A percentile compares a stretch with the other conserved stretches of the same genome.
Conservation (phyloP, 1,284 basidiomycete species). For the Apiotrichum porosum region DNA sequence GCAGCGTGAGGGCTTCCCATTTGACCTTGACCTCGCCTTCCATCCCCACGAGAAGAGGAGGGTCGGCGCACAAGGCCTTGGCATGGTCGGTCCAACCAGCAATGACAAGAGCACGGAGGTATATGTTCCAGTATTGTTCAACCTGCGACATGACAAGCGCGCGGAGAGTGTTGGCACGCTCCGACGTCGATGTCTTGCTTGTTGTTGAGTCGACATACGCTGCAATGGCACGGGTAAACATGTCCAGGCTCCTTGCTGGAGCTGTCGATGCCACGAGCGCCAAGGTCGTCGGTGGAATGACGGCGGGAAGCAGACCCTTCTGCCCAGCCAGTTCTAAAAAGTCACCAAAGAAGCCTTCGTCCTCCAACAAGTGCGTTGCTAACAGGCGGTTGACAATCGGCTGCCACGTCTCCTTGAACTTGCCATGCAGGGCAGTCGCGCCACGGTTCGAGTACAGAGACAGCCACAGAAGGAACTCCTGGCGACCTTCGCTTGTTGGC, state of each 20-base stretch:
- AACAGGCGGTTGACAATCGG: conserved; percentile 24
- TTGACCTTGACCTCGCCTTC: no score
- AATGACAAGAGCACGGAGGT: conserved; percentile 21
- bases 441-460: conserved; percentile 36
- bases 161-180: conserved; percentile 10
- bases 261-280: conserved; percentile 22
- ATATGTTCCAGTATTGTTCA: conserved; percentile 26
- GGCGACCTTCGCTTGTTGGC: conserved; percentile 8
- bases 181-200: conserved; percentile 17
- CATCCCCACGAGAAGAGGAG: no score
- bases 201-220: conserved; percentile 21
- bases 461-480: conserved; percentile 33
- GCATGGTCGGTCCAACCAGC: conserved; percentile 29
- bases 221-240: conserved; percentile 11
- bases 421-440: conserved; percentile 22
- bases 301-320: conserved; percentile 33
- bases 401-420: conserved; percentile 24
- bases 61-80: conserved; percentile 14
- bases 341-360: conserved; percentile 19
- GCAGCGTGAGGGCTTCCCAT: no score
- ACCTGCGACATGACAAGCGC: conserved; percentile 15
- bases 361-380: conserved; percentile 11
- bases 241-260: conserved; percentile 12
- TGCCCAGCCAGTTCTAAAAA: conserved; percentile 22
- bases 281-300: conserved; percentile 21